A percentile compares a stretch with the other conserved stretches of the same genome.
Conservation (phyloP, 306 rosid genomes). For the Cicer arietinum region DNA sequence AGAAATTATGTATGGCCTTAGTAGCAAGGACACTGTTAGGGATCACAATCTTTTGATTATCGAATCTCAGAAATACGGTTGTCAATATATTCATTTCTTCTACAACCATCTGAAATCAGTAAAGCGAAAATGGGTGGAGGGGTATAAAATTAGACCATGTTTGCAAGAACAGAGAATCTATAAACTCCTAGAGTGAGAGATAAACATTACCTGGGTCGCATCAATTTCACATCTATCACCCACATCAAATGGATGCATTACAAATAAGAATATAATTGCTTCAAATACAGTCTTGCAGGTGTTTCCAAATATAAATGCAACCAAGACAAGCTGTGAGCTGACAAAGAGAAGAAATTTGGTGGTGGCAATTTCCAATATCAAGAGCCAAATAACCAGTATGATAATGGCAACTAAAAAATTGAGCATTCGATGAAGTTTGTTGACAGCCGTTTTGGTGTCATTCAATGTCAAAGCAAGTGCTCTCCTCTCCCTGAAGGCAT, state of each 20-base stretch:
- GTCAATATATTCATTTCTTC: conserved; percentile 99
- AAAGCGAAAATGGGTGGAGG: background rate
- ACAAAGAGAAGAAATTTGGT: conserved; percentile 68
- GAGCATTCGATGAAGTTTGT: conserved; percentile 80
- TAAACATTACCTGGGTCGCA: conserved; percentile 65
- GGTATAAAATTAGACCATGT: conserved; percentile 37
- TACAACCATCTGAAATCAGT: conserved; percentile 79
- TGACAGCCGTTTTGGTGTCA: conserved; percentile 96
- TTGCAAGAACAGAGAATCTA: background rate
- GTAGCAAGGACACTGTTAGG: conserved; percentile 84
- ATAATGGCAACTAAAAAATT: conserved; percentile 65
- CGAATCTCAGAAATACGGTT: conserved; percentile 79
- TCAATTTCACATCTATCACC: conserved; percentile 97
- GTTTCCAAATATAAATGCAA: conserved; percentile 89
- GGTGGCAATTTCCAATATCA: conserved; percentile 76
- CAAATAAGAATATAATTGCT: conserved; percentile 81
- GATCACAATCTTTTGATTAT: conserved; percentile 62
- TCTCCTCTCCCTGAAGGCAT: conserved; percentile 90
- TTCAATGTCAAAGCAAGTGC: conserved; percentile 92
- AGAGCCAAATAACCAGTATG: conserved; percentile 70
- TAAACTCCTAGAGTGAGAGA: conserved; percentile 22
- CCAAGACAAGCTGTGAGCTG: conserved; percentile 87
- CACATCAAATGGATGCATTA: conserved; percentile 93
- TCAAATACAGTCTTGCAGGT: conserved; percentile 91
- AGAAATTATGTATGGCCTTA: conserved; percentile 71